A percentile compares a stretch with the other conserved stretches of the same genome.
phyloP scores from a whole-genome alignment of 495 filamentous ascomycete species.

The Cryomyces minteri region DNA sequence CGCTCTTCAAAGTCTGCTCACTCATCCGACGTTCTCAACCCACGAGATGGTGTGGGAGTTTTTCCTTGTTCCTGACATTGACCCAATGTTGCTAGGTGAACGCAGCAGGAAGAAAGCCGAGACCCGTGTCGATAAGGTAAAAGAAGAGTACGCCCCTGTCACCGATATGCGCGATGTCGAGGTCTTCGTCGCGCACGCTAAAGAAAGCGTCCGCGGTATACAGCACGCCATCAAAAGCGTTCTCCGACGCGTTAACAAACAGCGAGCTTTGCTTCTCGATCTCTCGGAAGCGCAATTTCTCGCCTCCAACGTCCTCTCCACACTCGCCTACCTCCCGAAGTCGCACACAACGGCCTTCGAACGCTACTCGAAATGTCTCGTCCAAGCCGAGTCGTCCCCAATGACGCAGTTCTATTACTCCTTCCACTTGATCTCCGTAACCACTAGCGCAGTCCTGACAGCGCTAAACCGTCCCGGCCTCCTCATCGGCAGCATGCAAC shows the following conservation, averaged over 20 bases:
- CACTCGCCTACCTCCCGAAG: constrained; percentile 45
- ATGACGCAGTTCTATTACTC: constrained; percentile 52
- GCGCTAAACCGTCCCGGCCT: constrained; percentile 67
- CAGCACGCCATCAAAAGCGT: constrained; percentile 66
- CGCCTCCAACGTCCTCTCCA: constrained; percentile 35
- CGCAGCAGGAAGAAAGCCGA: constrained; percentile 74
- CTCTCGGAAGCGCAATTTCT: constrained; percentile 48
- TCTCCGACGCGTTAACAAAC: constrained; percentile 45
- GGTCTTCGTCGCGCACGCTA: constrained; percentile 73
- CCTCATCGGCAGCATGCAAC: constrained; percentile 51
- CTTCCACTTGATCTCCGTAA: constrained; percentile 57
- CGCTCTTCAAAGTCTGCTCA: constrained; percentile 69
- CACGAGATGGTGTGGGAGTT: constrained; percentile 99
- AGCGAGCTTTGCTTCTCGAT: constrained; percentile 37
- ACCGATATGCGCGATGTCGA: constrained; percentile 77
- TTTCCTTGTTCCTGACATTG: constrained; percentile 89
- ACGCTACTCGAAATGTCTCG: constrained; percentile 47
- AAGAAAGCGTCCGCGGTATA: constrained; percentile 70
- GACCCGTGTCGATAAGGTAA: constrained; percentile 60
- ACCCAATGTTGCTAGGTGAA: constrained; percentile 76
- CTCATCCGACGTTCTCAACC: constrained; percentile 84
- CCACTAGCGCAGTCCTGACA: constrained; percentile 58
- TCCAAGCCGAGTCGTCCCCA: constrained; percentile 55
- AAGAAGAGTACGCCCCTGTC: constrained; percentile 71
- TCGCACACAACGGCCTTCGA: constrained; percentile 52